Evolutionary conservation across 1,139 yeast genomes (phyloP).

Genomic region (Saccharomyces hybrid): DNA sequence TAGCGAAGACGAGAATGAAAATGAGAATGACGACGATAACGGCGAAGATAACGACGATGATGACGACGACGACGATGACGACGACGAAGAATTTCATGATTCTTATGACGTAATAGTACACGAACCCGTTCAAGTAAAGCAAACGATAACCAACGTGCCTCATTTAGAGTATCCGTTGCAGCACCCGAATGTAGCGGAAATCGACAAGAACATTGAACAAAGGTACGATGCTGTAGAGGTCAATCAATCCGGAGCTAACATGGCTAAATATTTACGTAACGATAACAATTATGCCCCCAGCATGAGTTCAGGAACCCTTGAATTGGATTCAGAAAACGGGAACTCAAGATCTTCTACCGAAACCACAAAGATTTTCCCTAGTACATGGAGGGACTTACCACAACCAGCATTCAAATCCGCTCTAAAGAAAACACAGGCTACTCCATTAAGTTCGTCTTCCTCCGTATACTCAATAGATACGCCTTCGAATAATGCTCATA

Average conservation of each 20-base stretch:
- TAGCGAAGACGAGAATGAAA: not conserved
- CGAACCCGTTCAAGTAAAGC: not conserved
- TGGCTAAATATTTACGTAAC: not conserved
- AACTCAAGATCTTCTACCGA: not conserved
- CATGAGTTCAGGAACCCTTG: not conserved
- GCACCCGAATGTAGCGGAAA: not conserved
- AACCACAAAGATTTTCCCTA: not conserved
- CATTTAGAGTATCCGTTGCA: not conserved
- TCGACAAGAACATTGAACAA: not conserved
- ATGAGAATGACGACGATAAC: not conserved
- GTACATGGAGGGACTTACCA: not conserved
- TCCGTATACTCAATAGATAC: not conserved
- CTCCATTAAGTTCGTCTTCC: not conserved
- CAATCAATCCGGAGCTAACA: not conserved
- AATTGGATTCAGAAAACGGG: not conserved
- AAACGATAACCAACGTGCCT: not conserved
- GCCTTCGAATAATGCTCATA: not conserved
- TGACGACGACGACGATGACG: constrained; percentile 13
- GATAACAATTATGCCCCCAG: not conserved
- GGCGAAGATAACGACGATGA: constrained; percentile 26
- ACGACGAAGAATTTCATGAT: not conserved
- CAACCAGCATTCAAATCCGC: not conserved
- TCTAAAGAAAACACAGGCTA: not conserved
- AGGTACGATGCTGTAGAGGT: not conserved
- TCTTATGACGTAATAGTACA: not conserved